phyloP scores from a whole-genome alignment of 768 basidiomycete genomes.

The Candolleomyces efflorescens region DNA sequence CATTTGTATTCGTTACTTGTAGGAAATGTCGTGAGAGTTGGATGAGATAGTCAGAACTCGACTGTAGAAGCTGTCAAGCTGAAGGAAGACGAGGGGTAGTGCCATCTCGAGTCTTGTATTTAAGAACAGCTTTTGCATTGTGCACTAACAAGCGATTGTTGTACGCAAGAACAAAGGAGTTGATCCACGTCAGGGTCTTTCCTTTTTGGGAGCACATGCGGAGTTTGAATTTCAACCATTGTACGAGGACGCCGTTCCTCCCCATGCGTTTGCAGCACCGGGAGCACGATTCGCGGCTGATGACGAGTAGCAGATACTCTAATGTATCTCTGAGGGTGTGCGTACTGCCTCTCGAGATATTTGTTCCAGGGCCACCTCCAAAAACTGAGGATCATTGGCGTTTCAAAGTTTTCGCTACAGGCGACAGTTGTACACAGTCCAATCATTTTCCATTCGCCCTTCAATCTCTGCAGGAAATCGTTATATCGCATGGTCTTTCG shows the following conservation, averaged over 20 bases:
- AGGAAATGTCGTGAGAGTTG: background rate
- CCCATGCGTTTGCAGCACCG: no score
- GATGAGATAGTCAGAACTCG: background rate
- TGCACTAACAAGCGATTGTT: conserved; percentile 5
- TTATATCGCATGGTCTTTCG: background rate
- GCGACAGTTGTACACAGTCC: no score
- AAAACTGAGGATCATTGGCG: no score
- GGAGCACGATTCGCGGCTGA: no score
- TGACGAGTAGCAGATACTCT: no score
- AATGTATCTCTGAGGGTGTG: no score
- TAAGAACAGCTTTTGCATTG: conserved; percentile 8
- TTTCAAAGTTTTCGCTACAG: no score
- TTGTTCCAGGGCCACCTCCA: no score
- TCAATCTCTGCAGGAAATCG: no score
- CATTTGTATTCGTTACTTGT: background rate
- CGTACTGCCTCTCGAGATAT: no score
- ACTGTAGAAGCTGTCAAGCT: background rate
- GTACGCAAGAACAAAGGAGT: conserved; percentile 2
- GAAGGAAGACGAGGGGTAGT: background rate
- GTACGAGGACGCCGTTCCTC: background rate
- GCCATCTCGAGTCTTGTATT: conserved; percentile 6
- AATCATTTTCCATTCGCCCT: no score
- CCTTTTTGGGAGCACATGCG: background rate
- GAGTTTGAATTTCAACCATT: conserved; percentile 9
- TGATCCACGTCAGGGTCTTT: background rate